Base-by-base conservation (phyloP, 495 filamentous ascomycete genomes). In the Tetracladium setigerum region DNA sequence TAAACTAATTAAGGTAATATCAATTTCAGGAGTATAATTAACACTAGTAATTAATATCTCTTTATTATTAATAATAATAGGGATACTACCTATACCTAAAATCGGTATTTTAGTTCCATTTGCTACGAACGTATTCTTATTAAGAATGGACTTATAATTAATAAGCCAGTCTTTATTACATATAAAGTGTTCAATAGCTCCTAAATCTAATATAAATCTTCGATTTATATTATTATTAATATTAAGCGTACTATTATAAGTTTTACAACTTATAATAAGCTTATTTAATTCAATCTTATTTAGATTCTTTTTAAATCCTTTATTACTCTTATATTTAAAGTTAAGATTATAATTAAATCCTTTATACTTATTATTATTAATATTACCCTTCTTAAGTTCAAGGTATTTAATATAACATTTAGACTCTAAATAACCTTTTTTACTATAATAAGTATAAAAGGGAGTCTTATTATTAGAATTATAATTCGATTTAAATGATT, bases 361-460 rank as follows among this genome's bases (percentile, higher is more conserved):
- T 46, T 27, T 27, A 27, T 27, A 27, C 22, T 27, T 27, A 27
- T 27, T 27, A n/a, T n/a, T n/a, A n/a, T n/a, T n/a, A n/a, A n/a
- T n/a, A n/a, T n/a, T n/a, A n/a, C n/a, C n/a, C 22, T 27, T 27
- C 7, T 27, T 27, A 27, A 46, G 27, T 37, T 46, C 30, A 46
- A 32, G 44, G 14, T 46, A 46, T 37, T 46, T 46, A 46, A 37
- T 46, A 46, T 19, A 46, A 27, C 17, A 46, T 24, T 46, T 34
- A 14, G 10, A 22, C 15, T 46, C 18, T 46, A 46, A 38, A 24
- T 46, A 34, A 2, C 44, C 33, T n/a, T 38, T 27, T 38, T 46
- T 37, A 33, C 38, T 46, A 46, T 22, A 46, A 24, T 37, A 18
- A 13, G 13, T 46, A 38, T 17, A 46, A 22, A 37, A 36, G 13